phyloP scores from a whole-genome alignment of 257 asterid genomes.

The Penstemon davidsonii region DNA sequence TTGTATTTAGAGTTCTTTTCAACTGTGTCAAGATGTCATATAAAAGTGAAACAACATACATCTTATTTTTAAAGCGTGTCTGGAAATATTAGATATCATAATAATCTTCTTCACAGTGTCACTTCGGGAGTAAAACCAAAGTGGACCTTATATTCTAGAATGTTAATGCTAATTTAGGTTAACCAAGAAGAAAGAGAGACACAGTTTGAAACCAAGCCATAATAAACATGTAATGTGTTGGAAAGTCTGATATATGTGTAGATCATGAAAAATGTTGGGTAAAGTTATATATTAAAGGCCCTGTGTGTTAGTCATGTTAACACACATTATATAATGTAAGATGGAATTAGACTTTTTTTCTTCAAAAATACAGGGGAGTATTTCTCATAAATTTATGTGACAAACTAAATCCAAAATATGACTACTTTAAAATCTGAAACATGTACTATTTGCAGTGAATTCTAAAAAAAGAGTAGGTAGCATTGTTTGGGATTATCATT shows the following conservation, averaged over 20 bases:
- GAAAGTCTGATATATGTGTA: background rate
- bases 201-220: background rate
- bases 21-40: background rate
- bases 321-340: slow-evolving; percentile 10
- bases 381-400: background rate
- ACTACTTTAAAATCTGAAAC: no score
- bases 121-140: slow-evolving; percentile 6
- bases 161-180: slow-evolving; percentile 1
- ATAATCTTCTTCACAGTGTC: background rate
- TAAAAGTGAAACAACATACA: slow-evolving; percentile 12
- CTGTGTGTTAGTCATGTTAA: slow-evolving; percentile 6
- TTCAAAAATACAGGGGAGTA: slow-evolving; percentile 5
- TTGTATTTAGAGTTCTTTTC: background rate
- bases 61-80: slow-evolving; percentile 2
- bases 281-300: background rate
- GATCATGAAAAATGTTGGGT: background rate
- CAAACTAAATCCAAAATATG: no score
- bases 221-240: background rate
- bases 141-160: background rate
- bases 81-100: background rate
- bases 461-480: no score
- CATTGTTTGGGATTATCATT: no score
- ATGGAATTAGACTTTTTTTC: background rate
- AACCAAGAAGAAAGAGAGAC: slow-evolving; percentile 7
- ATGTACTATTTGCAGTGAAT: no score